Evolutionary conservation across 345 rosid species (phyloP).

Genomic region (Bruguiera parviflora): DNA sequence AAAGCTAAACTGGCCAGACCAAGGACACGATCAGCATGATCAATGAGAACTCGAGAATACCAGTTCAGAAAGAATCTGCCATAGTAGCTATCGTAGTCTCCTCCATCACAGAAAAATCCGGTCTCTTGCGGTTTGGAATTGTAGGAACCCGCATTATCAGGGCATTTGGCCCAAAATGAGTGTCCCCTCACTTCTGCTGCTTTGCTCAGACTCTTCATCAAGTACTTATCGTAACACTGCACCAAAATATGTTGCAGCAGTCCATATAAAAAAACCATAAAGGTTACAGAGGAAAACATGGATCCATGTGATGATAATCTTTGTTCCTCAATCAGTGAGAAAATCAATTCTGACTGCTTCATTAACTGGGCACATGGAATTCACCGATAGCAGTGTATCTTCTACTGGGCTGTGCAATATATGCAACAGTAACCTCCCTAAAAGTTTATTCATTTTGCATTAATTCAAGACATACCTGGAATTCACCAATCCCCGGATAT

Average conservation of each 20-base stretch:
- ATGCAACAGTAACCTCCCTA: neutral
- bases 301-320: neutral
- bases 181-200: slow-evolving; percentile 84
- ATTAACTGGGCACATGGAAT: neutral
- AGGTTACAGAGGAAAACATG: neutral
- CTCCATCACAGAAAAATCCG: slow-evolving; percentile 93
- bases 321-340: neutral
- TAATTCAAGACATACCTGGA: slow-evolving; percentile 52
- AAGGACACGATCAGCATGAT: slow-evolving; percentile 77
- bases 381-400: neutral
- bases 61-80: slow-evolving; percentile 96
- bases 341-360: neutral
- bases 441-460: neutral
- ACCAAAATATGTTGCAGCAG: slow-evolving; percentile 10
- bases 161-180: slow-evolving; percentile 78
- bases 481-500: slow-evolving; percentile 88
- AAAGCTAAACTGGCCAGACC: slow-evolving; percentile 82
- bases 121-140: slow-evolving; percentile 84
- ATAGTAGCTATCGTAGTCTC: slow-evolving; percentile 82
- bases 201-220: slow-evolving; percentile 68
- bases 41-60: slow-evolving; percentile 74
- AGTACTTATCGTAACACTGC: slow-evolving; percentile 90
- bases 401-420: neutral
- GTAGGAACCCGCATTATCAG: slow-evolving; percentile 83
- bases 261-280: neutral